phyloP scores from a whole-genome alignment of 2,329 filamentous ascomycete species.

The Pezicula rhizophila region DNA sequence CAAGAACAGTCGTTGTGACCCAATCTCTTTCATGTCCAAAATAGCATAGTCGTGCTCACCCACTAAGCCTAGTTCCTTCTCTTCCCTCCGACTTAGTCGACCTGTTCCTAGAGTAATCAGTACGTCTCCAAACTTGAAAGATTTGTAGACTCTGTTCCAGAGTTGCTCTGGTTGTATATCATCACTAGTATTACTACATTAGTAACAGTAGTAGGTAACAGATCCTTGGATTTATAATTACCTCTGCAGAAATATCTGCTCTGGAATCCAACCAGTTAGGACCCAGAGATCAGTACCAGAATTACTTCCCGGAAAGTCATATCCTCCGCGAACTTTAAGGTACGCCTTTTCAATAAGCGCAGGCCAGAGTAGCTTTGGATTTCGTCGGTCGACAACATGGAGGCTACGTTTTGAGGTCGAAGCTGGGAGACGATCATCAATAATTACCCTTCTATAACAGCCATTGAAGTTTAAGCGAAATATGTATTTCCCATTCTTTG shows the following conservation, averaged over 20 bases:
- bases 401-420: constrained; percentile 71
- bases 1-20: constrained; percentile 61
- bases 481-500: constrained; percentile 81
- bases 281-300: constrained; percentile 93
- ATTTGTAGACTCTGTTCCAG: constrained; percentile 71
- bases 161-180: constrained; percentile 70
- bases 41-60: constrained; percentile 94
- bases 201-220: background rate
- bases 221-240: constrained; percentile 25
- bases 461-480: constrained; percentile 95
- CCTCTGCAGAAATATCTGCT: constrained; percentile 86
- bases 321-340: constrained; percentile 88
- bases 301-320: constrained; percentile 96
- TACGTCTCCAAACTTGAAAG: constrained; percentile 73
- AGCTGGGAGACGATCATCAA: constrained; percentile 81
- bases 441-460: constrained; percentile 76
- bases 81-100: constrained; percentile 68
- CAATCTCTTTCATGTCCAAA: constrained; percentile 65
- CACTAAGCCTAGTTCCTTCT: constrained; percentile 74
- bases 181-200: constrained; percentile 43
- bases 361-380: constrained; percentile 81
- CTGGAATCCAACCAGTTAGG: constrained; percentile 91
- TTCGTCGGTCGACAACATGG: constrained; percentile 80
- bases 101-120: constrained; percentile 89
- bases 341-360: constrained; percentile 94